Evolutionary conservation across 768 basidiomycete species (phyloP).

Genomic region (Xerocomus brunneocitrinus): DNA sequence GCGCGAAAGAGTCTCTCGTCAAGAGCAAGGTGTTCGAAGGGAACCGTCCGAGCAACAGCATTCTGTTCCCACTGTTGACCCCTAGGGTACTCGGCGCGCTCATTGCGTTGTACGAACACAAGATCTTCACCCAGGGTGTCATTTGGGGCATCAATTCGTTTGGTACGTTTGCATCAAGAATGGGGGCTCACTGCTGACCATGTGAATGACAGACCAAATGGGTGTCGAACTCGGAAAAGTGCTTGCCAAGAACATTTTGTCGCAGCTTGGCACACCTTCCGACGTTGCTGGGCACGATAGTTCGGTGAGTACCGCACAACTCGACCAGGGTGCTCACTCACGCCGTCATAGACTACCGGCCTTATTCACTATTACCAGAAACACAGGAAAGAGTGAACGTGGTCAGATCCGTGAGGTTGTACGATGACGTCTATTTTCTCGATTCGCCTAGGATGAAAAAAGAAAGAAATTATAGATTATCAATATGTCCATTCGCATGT

Average conservation of each 20-base stretch:
- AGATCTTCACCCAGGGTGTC: slow-evolving; percentile 96
- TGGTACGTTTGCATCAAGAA: slow-evolving; percentile 43
- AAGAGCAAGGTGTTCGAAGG: slow-evolving; percentile 99
- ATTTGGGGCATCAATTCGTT: slow-evolving; percentile 99
- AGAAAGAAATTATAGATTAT: slow-evolving; percentile 2
- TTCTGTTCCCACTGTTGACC: slow-evolving; percentile 90
- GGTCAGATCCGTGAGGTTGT: slow-evolving; percentile 25
- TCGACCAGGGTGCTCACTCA: slow-evolving; percentile 2
- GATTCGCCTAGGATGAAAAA: not conserved
- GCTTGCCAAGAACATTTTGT: slow-evolving; percentile 92
- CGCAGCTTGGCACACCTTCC: slow-evolving; percentile 73
- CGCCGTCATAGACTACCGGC: slow-evolving; percentile 70
- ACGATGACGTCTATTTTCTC: not conserved
- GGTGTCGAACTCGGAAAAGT: slow-evolving; percentile 98
- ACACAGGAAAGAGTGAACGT: slow-evolving; percentile 63
- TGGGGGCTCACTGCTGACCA: not conserved
- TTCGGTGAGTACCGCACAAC: slow-evolving; percentile 43
- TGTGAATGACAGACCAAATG: slow-evolving; percentile 77
- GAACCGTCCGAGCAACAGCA: slow-evolving; percentile 94
- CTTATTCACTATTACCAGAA: slow-evolving; percentile 97
- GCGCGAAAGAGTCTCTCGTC: slow-evolving; percentile 76
- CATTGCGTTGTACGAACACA: slow-evolving; percentile 94
- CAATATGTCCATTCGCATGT: slow-evolving; percentile 7
- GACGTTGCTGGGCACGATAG: slow-evolving; percentile 88
- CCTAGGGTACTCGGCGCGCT: slow-evolving; percentile 85